Base-by-base conservation (phyloP, 345 rosid species). In the Raphanus sativus region DNA sequence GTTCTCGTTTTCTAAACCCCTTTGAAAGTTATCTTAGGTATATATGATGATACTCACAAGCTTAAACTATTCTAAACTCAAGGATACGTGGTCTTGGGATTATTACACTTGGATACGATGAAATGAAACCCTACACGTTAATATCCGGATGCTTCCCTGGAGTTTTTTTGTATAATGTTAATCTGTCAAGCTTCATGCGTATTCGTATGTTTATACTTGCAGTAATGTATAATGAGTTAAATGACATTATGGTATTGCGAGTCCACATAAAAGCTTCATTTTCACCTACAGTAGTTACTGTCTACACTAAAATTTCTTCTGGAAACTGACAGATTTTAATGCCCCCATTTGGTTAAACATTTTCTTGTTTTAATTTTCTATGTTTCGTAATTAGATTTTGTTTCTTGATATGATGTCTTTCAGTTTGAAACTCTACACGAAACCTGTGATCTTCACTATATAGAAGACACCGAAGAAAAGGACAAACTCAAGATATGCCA, bases 391-490 rank as follows among this genome's bases (percentile, higher is more conserved):
- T 21, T 38, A 65, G 33, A 71, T 71, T 77, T 72, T 64, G 59
- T 70, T 65, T 78, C 81, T 61, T 73, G 77, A 72, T 67, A 52
- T 59, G 21, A 34, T 61, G 65, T 61, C 48, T 54, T 62, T 59
- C 69, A 52, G 8, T 61, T 67, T 67, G 65, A 67, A 73, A 28
- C 56, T 67, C 59, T 62, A 17, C 82, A 80, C 62, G 79, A 16
- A 74, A 79, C 67, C 33, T 63, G 52, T 69, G 72, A 69, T 73
- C 36, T 63, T 38, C 67, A 28, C 32, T 54, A 25, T 26, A 42
- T 42, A 74, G 75, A 79, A 74, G 82, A 80, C 75, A 80, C 75
- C 64, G 17, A 80, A 74, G 79, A 80, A 80, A 74, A 80, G 33
- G 71, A 63, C 82, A 80, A 79, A 50, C 21, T 50, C 55, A n/a